Base-by-base conservation (phyloP, 768 basidiomycete species). In the Kwoniella dejecticola region DNA sequence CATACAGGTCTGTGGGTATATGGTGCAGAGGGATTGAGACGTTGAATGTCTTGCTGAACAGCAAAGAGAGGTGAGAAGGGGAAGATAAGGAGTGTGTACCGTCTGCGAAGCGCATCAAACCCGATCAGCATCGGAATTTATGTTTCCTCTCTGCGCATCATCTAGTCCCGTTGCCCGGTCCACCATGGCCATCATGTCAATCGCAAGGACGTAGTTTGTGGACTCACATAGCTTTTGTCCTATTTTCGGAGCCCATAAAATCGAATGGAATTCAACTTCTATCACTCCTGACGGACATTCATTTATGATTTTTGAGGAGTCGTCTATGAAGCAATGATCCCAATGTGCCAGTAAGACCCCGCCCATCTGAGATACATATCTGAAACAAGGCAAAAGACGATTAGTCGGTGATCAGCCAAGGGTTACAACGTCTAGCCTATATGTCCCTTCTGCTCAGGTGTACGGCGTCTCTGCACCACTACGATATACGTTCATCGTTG, bases 21-120 rank as follows among this genome's bases (percentile, higher is more conserved):
- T 96, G 92, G 72, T 90, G 86, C 57, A 89, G 85, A 2, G 94
- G 93, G 79, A 97, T 93, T 19, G 94, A 94, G 17, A 90, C 89
- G 77, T 97, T 97, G 82, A 96, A 97, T 5, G 90, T 96, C 24
- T 87, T 86, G 69, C 93, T 90, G 2, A 93, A 83, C 31, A 97
- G 89, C 15, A 97, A 82, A 1, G 92, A 90, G 54, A 96, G 82
- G 70, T 97, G 94, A 73, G 94, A 92, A 0, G 92, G 91, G 2
- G 93, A 95, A 68, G 85, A 93, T 19, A 96, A 82, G 70, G 85
- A 94, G 52, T 96, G 84, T 70, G 86, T 89, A n/a, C 90, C 93
- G 60, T 83, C 93, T 94, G 65, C 3, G 6, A 7, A 31, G n/a
- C n/a, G n/a, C n/a, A n/a, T n/a, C n/a, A n/a, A n/a, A n/a, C n/a